These are phyloP conservation scores for Botrytis pseudocinerea DNA, from an alignment of 2,329 filamentous ascomycete genomes.

Conservation along the genomic window DNA sequence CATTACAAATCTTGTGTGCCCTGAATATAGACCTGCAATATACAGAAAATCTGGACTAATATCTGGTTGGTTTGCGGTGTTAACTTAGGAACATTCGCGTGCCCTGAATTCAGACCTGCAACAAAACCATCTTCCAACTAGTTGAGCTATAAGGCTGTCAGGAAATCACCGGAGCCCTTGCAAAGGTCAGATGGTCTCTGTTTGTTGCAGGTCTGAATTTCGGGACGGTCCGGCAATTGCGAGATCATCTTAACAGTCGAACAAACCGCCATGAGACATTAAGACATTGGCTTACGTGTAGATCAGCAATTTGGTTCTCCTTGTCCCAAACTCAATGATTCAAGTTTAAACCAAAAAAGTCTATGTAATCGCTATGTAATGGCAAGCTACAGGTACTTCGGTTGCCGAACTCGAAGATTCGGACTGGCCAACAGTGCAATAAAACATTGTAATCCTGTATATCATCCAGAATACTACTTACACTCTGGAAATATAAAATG, in stretches of 20 bases:
- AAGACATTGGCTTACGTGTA: neutral
- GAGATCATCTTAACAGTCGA: neutral
- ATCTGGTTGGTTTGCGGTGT: fast-evolving
- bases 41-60: neutral
- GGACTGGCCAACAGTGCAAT: neutral
- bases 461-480: neutral
- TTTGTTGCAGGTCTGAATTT: neutral
- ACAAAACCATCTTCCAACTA: neutral
- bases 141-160: neutral
- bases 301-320: neutral
- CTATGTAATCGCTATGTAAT: neutral
- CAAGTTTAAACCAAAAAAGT: neutral
- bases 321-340: neutral
- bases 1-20: neutral
- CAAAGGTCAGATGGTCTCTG: neutral
- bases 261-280: neutral
- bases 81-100: neutral
- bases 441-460: no score
- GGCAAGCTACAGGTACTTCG: neutral
- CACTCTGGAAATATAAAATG: neutral
- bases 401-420: neutral
- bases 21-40: neutral
- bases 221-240: neutral
- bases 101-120: neutral
- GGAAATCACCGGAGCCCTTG: neutral